phyloP scores from a whole-genome alignment of 2,329 filamentous ascomycete species.

The Intubia oerlemansii region DNA sequence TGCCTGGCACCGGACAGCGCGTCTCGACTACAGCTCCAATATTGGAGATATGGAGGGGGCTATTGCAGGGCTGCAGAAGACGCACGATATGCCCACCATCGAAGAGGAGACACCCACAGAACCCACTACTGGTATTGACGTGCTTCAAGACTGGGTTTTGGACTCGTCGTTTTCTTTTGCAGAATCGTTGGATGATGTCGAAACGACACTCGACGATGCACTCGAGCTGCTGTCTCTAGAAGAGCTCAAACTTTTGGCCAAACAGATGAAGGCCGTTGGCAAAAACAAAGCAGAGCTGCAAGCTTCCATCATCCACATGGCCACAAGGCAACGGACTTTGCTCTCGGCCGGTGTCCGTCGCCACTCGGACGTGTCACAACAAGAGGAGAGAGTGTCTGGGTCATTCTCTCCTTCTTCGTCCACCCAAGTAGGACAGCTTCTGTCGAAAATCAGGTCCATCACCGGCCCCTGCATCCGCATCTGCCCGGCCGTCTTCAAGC shows the following conservation, averaged over 20 bases:
- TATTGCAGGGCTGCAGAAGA: slow-evolving; percentile 39
- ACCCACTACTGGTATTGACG: too few species aligned
- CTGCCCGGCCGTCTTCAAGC: slow-evolving; percentile 45
- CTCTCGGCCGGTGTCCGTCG: slow-evolving; percentile 21
- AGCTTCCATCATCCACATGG: slow-evolving; percentile 50
- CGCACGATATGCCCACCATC: slow-evolving; percentile 29
- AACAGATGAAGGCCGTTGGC: slow-evolving; percentile 67
- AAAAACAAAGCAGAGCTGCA: slow-evolving; percentile 73
- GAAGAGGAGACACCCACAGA: background rate
- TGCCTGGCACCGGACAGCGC: slow-evolving; percentile 68
- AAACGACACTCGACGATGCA: slow-evolving; percentile 65
- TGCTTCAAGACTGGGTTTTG: slow-evolving; percentile 23
- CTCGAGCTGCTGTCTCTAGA: slow-evolving; percentile 65
- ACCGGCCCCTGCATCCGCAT: slow-evolving; percentile 74
- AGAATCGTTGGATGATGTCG: slow-evolving; percentile 51
- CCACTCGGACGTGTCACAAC: too few species aligned
- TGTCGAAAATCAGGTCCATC: slow-evolving; percentile 36
- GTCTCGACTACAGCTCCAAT: slow-evolving; percentile 63
- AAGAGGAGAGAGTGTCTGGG: too few species aligned
- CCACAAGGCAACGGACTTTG: slow-evolving; percentile 56
- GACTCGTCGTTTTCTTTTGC: slow-evolving; percentile 51
- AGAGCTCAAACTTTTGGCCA: slow-evolving; percentile 67
- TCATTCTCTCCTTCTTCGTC: too few species aligned
- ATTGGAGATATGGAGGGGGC: slow-evolving; percentile 52
- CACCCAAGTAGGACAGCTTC: slow-evolving; percentile 20